Evolutionary conservation across 345 rosid genomes (phyloP), one percentile per base, ranked within the genome.

Genomic region (Dovyalis caffra): DNA sequence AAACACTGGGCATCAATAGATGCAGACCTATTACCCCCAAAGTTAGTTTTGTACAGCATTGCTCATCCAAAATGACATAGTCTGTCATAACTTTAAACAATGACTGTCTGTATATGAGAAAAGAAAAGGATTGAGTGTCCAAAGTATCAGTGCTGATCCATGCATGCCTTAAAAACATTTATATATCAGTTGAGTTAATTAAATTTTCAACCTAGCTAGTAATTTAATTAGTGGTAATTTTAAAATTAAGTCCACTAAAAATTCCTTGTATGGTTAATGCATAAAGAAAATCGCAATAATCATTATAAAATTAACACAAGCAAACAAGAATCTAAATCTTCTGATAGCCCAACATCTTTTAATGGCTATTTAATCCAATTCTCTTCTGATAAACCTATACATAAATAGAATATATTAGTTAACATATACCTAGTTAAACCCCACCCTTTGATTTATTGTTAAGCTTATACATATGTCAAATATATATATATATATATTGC

Each of bases 1-100:
- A 68, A 56, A 69, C 26, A 70, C 64, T 25, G 40, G 33, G 26
- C 79, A 77, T 67, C 75, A 56, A 64, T n/a, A 20, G 75, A 77
- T 53, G 15, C n/a, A 31, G 74, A 77, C 79, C 32, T 15, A 26
- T 64, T 64, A 70, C 47, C 79, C 71, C 32, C 34, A 51, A 62
- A 64, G 66, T n/a, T 53, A 51, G 43, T 71, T 64, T 37, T 38
- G 45, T 60, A 21, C 69, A 4, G 1, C 74, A 66, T 38, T 68
- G 1, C 29, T 58, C 63, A 32, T 43, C 43, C 66, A 65, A 76
- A 47, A 70, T 63, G 37, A 53, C 51, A 49, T 62, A 34, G 69
- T 64, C 58, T 3, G 35, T 56, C 37, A 49, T 21, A 15, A 32
- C 20, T 32, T 58, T 66, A 56, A 66, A 35, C 56, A 28, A 49